phyloP scores from a whole-genome alignment of 257 asterid genomes.

The Solanum commersonii region DNA sequence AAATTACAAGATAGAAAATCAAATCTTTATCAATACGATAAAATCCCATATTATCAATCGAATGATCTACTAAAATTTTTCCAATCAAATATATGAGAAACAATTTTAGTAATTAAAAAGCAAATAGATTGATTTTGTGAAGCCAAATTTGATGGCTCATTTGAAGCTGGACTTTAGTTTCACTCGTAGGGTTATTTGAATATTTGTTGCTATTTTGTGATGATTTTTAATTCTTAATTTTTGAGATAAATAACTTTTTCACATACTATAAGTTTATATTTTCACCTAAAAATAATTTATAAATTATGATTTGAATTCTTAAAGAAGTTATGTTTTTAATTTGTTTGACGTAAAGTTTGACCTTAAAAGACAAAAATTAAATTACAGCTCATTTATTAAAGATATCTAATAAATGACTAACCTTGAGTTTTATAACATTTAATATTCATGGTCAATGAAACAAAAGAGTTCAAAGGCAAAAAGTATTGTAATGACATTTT shows the following conservation, averaged over 20 bases:
- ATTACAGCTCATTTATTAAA: neutral
- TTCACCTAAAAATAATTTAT: neutral
- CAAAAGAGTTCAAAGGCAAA: neutral
- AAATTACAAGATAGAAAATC: no score
- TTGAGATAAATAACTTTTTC: neutral
- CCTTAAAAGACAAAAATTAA: no score
- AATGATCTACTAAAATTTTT: no score
- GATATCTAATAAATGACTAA: neutral
- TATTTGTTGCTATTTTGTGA: neutral
- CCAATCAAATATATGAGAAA: no score
- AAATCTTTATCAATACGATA: no score
- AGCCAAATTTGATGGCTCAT: no score
- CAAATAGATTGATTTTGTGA: neutral
- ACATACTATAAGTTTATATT: no score
- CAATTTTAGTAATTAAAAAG: no score
- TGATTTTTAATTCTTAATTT: neutral
- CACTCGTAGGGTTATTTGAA: neutral
- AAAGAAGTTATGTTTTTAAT: no score
- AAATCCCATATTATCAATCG: no score
- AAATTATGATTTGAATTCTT: neutral
- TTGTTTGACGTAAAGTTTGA: neutral
- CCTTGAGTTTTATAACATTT: neutral
- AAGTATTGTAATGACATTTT: neutral
- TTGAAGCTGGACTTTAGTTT: no score
- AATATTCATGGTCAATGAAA: neutral